Percentiles rank a stretch among this genome's conserved stretches.
These are phyloP conservation scores for Fusarium sp. DNA, from an alignment of 2,329 filamentous ascomycete species.

Conservation along the genomic window DNA sequence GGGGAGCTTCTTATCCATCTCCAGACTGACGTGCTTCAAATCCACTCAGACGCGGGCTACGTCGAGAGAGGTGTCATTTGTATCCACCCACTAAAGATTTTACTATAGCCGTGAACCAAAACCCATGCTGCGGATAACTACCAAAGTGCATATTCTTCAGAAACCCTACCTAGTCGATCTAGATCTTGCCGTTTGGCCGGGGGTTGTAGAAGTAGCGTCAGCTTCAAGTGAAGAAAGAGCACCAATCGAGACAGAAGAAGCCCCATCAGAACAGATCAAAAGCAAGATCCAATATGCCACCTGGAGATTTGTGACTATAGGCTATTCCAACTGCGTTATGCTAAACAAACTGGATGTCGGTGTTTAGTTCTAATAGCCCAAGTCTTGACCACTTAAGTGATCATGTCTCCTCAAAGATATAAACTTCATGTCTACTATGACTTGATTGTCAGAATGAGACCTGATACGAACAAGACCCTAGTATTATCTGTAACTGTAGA, in stretches of 20 bases:
- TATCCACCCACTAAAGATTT: constrained; percentile 27
- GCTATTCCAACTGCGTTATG: too few species aligned
- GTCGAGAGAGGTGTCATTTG: constrained; percentile 11
- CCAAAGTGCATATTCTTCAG: background rate
- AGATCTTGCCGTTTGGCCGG: background rate
- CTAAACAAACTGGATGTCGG: too few species aligned
- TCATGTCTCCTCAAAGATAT: background rate
- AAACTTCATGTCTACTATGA: background rate
- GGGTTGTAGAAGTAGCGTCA: background rate
- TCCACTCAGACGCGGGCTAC: constrained; percentile 16
- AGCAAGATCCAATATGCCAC: too few species aligned
- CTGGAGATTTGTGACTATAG: too few species aligned
- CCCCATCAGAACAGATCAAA: too few species aligned
- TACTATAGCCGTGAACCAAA: constrained; percentile 9
- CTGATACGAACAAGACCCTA: background rate
- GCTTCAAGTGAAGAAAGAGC: background rate
- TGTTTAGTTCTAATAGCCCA: too few species aligned
- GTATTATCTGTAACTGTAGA: background rate
- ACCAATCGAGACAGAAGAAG: too few species aligned
- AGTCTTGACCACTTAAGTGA: too few species aligned
- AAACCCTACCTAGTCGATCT: background rate
- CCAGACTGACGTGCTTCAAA: constrained; percentile 15
- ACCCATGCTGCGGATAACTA: background rate
- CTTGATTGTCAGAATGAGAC: background rate
- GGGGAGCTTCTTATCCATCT: constrained; percentile 20